Percentiles rank a stretch among this genome's conserved stretches.
Evolutionary conservation across 345 rosid genomes (phyloP).

Genomic region (Capsella bursapastoris): DNA sequence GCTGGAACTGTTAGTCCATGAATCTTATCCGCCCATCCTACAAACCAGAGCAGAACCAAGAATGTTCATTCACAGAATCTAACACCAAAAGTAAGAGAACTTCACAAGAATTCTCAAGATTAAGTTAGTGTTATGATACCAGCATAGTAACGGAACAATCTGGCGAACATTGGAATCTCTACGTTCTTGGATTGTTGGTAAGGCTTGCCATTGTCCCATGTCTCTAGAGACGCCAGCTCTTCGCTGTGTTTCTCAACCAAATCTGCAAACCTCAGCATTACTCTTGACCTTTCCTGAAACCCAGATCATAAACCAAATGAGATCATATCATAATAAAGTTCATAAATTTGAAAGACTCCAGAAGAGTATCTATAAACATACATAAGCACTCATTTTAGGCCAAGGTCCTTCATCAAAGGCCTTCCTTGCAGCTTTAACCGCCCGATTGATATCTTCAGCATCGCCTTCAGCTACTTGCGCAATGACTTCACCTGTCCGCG

Average conservation of each 20-base stretch:
- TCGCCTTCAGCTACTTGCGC: constrained; percentile 95
- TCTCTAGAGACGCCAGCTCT: constrained; percentile 85
- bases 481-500: constrained; percentile 90
- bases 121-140: constrained; percentile 46
- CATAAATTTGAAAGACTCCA: not conserved
- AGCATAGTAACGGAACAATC: constrained; percentile 87
- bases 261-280: constrained; percentile 78
- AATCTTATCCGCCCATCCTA: constrained; percentile 76
- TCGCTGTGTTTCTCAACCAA: constrained; percentile 86
- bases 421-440: constrained; percentile 91
- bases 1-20: constrained; percentile 65
- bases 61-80: constrained; percentile 14
- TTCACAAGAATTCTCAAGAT: not conserved
- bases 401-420: constrained; percentile 99
- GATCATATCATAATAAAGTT: constrained; percentile 7
- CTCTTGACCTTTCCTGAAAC: constrained; percentile 77
- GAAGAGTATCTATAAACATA: constrained; percentile 35
- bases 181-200: constrained; percentile 62
- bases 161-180: constrained; percentile 74
- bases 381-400: constrained; percentile 94
- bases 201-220: constrained; percentile 97
- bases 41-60: constrained; percentile 14
- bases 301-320: constrained; percentile 12
- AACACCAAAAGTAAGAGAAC: not conserved
- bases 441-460: constrained; percentile 80